A percentile compares a stretch with the other conserved stretches of the same genome.
Evolutionary conservation across 2,329 filamentous ascomycete species (phyloP).

Genomic region (Gremmenia infestans): DNA sequence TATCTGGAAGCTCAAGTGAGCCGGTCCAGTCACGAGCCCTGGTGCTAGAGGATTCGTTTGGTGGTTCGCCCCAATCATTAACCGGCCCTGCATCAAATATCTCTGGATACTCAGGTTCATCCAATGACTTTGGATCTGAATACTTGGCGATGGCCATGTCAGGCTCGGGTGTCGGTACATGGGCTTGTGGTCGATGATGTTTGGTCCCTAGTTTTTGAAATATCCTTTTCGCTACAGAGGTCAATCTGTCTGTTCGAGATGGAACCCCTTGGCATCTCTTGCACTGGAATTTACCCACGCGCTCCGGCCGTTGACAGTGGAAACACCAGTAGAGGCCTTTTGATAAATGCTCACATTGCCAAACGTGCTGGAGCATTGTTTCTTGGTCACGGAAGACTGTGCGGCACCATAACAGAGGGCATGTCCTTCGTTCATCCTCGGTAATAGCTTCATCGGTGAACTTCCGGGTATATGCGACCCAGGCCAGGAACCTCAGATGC

Average conservation of each 20-base stretch:
- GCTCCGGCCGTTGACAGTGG: constrained; percentile 24
- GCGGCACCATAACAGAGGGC: constrained; percentile 25
- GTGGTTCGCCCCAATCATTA: constrained; percentile 5
- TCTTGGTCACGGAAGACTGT: constrained; percentile 21
- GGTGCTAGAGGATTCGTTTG: constrained; percentile 5
- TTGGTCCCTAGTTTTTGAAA: constrained; percentile 25
- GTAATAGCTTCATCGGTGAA: constrained; percentile 24
- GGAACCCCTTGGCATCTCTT: constrained; percentile 22
- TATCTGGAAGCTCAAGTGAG: constrained; percentile 21
- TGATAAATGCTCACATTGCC: constrained; percentile 22
- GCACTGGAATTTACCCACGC: constrained; percentile 24
- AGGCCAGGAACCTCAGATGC: constrained; percentile 25
- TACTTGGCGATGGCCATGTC: constrained; percentile 9
- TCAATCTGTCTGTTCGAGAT: constrained; percentile 21
- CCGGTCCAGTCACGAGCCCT: constrained; percentile 11
- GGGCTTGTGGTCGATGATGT: constrained; percentile 11
- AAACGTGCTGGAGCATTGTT: constrained; percentile 27
- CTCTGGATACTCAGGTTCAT: constrained; percentile 5
- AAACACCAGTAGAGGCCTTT: constrained; percentile 29
- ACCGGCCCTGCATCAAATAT: constrained; percentile 7
- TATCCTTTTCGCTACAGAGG: constrained; percentile 27
- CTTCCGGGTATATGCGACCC: constrained; percentile 26
- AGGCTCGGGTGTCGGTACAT: constrained; percentile 3
- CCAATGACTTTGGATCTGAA: constrained; percentile 3
- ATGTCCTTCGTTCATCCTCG: constrained; percentile 23